phyloP scores from a whole-genome alignment of 768 basidiomycete genomes.

The Pleurotus ostreatus region DNA sequence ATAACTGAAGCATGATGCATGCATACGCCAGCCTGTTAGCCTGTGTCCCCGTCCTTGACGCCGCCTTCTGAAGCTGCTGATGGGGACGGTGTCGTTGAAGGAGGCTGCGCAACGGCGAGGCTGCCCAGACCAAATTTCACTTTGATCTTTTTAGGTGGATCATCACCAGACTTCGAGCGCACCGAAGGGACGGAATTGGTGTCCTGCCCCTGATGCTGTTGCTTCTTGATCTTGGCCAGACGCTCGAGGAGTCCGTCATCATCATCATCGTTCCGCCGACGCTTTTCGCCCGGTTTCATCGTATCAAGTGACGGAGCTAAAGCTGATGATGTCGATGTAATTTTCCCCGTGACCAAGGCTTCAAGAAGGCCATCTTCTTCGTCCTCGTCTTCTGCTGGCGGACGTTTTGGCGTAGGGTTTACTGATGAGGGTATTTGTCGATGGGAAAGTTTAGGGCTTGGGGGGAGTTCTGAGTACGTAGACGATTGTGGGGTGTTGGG shows the following conservation, averaged over 20 bases:
- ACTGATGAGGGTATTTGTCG: slow-evolving; percentile 30
- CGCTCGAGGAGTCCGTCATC: slow-evolving; percentile 63
- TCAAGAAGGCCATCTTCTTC: slow-evolving; percentile 62
- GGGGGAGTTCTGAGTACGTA: slow-evolving; percentile 24
- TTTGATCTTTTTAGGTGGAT: slow-evolving; percentile 70
- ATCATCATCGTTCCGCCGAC: slow-evolving; percentile 72
- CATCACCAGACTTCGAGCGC: slow-evolving; percentile 43
- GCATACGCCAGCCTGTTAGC: slow-evolving; percentile 31
- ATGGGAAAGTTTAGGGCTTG: slow-evolving; percentile 33
- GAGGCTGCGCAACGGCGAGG: slow-evolving; percentile 16
- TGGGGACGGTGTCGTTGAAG: slow-evolving; percentile 21
- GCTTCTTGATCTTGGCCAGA: slow-evolving; percentile 56
- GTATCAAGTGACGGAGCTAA: slow-evolving; percentile 28
- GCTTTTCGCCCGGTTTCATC: slow-evolving; percentile 63
- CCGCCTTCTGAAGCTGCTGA: slow-evolving; percentile 56
- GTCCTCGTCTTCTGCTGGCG: slow-evolving; percentile 29
- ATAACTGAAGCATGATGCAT: neutral
- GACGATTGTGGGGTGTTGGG: slow-evolving; percentile 19
- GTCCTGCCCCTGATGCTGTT: slow-evolving; percentile 41
- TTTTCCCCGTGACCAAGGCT: slow-evolving; percentile 39
- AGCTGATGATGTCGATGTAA: slow-evolving; percentile 32
- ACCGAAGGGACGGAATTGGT: slow-evolving; percentile 19
- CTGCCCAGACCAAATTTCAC: slow-evolving; percentile 59
- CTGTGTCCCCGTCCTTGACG: slow-evolving; percentile 73
- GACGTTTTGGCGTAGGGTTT: slow-evolving; percentile 42